These are phyloP conservation scores for Penicillium sp. DNA, from an alignment of 2,329 filamentous ascomycete genomes.

Conservation along the genomic window DNA sequence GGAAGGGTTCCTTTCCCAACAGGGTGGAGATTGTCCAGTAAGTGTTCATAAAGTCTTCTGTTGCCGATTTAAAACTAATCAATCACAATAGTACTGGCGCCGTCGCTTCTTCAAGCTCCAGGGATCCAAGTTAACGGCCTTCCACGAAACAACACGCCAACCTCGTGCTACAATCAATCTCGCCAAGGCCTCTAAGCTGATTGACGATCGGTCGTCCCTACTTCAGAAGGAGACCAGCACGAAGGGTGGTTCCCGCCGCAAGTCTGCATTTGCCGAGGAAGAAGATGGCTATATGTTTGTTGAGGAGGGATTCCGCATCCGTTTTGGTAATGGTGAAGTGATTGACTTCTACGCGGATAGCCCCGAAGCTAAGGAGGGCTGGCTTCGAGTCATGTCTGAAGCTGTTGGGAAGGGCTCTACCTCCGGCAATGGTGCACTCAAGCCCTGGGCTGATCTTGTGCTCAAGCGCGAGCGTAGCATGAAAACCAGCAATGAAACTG, in stretches of 20 bases:
- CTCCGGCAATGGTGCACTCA: conserved; percentile 45
- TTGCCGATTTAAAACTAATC: conserved; percentile 20
- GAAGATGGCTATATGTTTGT: conserved; percentile 99
- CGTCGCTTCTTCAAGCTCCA: conserved; percentile 95
- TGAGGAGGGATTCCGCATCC: conserved; percentile 97
- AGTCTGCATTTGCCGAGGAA: conserved; percentile 95
- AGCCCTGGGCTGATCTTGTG: conserved; percentile 64
- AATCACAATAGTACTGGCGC: conserved; percentile 76
- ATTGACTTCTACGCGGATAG: conserved; percentile 98
- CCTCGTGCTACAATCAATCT: conserved; percentile 96
- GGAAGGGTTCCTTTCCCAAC: conserved; percentile 90
- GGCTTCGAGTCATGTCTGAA: conserved; percentile 87
- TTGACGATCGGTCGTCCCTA: conserved; percentile 83
- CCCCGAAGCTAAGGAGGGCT: conserved; percentile 81
- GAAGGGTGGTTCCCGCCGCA: conserved; percentile 75
- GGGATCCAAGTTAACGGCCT: conserved; percentile 88
- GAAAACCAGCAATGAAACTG: conserved; percentile 33
- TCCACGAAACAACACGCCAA: conserved; percentile 92
- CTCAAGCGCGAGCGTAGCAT: conserved; percentile 49
- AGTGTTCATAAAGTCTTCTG: conserved; percentile 45
- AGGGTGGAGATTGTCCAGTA: conserved; percentile 96
- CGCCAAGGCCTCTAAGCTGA: conserved; percentile 85
- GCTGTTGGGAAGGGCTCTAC: conserved; percentile 58
- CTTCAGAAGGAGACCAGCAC: conserved; percentile 79
- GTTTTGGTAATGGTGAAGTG: conserved; percentile 95